Evolutionary conservation across 164 flowering plant genomes (phyloP), one percentile per base, ranked within the genome.

Genomic region (Magnolia sinica): DNA sequence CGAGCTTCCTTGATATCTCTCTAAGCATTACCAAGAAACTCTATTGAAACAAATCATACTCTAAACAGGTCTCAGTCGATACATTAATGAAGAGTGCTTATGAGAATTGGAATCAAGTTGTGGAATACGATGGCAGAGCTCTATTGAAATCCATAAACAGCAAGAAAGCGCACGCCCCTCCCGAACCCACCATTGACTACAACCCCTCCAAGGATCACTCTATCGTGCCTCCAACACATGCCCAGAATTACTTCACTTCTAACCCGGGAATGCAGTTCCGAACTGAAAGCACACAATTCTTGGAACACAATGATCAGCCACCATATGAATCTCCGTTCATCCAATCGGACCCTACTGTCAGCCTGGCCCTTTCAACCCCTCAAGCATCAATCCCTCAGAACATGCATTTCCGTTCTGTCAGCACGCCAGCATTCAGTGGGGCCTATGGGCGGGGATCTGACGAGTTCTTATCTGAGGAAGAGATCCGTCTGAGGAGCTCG

Each of bases 71-170:
- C 1, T 85, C 82, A 18, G 87, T 84, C 20, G 88, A 89, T 75
- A 76, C 84, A 11, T 68, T 87, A 75, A 85, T 88, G 82, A 84
- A 86, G 76, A 81, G 79, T 70, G 92, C 92, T 59, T 88, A 89
- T 65, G 88, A 86, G 31, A 82, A 89, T 52, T 87, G 88, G 90
- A 82, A 76, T 73, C 85, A 82, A 75, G 87, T 87, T n/a, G 22
- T 85, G 61, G 89, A 89, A 81, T 89, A 86, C 77, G 89, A 88
- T 69, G 87, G 87, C 16, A 85, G 85, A 70, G 81, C 81, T 74
- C 79, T 77, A 18, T 19, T 87, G 9, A 84, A 79, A 73, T 82
- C 87, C 8, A 37, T 83, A 13, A 65, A 78, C 67, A 74, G 71
- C 37, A 80, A 72, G 71, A 79, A 24, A 50, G 66, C 68, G 1